Conservation (phyloP, 352 stramenopile genomes). For the Blastocystis sp. region DNA sequence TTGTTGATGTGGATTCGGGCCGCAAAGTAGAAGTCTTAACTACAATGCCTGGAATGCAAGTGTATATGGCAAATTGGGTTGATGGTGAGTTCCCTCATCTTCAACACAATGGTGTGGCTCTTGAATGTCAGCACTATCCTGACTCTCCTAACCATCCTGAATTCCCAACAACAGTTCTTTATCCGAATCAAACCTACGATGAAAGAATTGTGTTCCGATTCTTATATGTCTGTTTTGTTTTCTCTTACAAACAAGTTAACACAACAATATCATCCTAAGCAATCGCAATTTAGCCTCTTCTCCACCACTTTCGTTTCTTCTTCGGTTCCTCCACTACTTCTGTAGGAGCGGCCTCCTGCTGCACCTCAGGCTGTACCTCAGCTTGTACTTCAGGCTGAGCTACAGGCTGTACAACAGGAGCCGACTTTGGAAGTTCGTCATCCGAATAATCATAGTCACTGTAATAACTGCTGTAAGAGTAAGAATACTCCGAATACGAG, state of each 20-base stretch:
- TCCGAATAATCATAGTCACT: slow-evolving; percentile 14
- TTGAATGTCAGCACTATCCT: slow-evolving; percentile 54
- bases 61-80: slow-evolving; percentile 66
- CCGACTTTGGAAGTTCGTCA: neutral
- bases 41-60: slow-evolving; percentile 65
- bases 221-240: neutral
- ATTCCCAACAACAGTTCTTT: slow-evolving; percentile 54
- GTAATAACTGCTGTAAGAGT: slow-evolving; percentile 24
- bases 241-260: slow-evolving; percentile 17
- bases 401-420: neutral
- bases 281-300: slow-evolving; percentile 33
- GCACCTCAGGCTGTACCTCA: neutral
- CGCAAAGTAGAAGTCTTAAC: slow-evolving; percentile 52
- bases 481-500: slow-evolving; percentile 21
- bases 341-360: neutral
- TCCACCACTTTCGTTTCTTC: slow-evolving; percentile 14
- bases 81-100: slow-evolving; percentile 28
- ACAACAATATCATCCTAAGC: slow-evolving; percentile 53
- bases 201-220: slow-evolving; percentile 43
- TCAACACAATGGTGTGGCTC: slow-evolving; percentile 35
- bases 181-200: slow-evolving; percentile 12
- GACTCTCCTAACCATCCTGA: slow-evolving; percentile 58
- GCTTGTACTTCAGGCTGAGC: neutral
- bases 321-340: slow-evolving; percentile 11
- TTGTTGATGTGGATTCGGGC: slow-evolving; percentile 3